A percentile compares a stretch with the other conserved stretches of the same genome.
Conservation (phyloP, 495 filamentous ascomycete species). For the Aspergillus diversus region DNA sequence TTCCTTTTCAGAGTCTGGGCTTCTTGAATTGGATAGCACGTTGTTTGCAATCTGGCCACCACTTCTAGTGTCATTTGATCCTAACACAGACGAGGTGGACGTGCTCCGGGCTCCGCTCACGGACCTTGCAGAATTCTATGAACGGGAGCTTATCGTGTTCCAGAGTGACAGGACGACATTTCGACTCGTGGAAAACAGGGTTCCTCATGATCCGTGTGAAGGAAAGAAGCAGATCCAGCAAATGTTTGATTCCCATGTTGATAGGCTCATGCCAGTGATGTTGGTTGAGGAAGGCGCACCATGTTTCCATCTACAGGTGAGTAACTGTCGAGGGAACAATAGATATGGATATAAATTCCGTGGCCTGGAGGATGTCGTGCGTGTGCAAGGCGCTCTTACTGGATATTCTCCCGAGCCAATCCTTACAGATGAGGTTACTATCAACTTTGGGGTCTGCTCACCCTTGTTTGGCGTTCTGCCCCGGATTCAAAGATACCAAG, state of each 20-base stretch:
- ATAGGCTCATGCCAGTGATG: not conserved
- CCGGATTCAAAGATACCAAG: not conserved
- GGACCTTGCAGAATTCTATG: not conserved
- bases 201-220: not conserved
- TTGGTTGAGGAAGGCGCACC: not conserved
- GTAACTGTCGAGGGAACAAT: not conserved
- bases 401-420: not conserved
- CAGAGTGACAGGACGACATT: not conserved
- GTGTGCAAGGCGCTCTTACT: not conserved
- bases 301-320: not conserved
- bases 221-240: constrained; percentile 1
- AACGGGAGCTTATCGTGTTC: not conserved
- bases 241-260: not conserved
- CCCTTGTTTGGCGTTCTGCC: not conserved
- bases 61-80: not conserved
- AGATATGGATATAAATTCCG: not conserved
- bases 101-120: not conserved
- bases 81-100: not conserved
- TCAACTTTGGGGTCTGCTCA: not conserved
- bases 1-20: not conserved
- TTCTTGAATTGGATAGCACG: not conserved
- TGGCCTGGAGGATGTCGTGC: not conserved
- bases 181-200: not conserved
- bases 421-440: not conserved
- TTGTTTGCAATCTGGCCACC: not conserved